Evolutionary conservation across 805 yeast species (phyloP), one percentile per base, ranked within the genome.

Genomic region (Candida sakaeoensis): DNA sequence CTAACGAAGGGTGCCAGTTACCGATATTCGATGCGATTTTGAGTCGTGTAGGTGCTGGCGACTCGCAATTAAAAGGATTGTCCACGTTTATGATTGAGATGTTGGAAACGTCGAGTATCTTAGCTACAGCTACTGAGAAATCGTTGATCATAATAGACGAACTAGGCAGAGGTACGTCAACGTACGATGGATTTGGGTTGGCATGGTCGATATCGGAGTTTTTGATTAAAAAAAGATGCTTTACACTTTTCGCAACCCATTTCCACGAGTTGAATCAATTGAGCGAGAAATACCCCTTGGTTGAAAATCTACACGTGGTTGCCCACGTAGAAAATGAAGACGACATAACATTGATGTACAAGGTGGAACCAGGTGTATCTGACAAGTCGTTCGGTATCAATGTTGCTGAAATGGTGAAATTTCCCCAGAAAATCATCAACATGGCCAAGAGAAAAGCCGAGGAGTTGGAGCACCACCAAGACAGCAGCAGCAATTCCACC

Each of bases 21-120:
- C 80, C 88, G 9, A 70, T 93, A 2, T 88, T 91, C 46, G 99
- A 93, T 62, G 88, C 96, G 2, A 83, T 93, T 4, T 72, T 93
- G 44, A 95, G 98, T 10, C 79, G 99, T 55, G 96, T 93, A n/a
- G 99, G 99, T 8, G 98, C 99, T 2, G 95, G 97, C 9, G 99
- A 93, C 59, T 91, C 97, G 0, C 99, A 93, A 62, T 71, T 93
- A 55, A 90, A 91, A 61, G 99, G 99, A 18, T 87, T 93, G 21
- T 90, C 98, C 0, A 93, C 99, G 0, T 93, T 93, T 53, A 59
- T 59, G 65, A 86, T 95, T 19, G 99, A 93, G 60, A 89, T 93
- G 97, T 70, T 88, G 38, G 99, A 93, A 54, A 87, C 96, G 38
- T 82, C 96, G 0, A 79, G 91, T 2, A 91, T 93, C 48, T 69